These are phyloP conservation scores for Kodamaea hsintzibuensis DNA, from an alignment of 805 yeast genomes.

Conservation along the genomic window DNA sequence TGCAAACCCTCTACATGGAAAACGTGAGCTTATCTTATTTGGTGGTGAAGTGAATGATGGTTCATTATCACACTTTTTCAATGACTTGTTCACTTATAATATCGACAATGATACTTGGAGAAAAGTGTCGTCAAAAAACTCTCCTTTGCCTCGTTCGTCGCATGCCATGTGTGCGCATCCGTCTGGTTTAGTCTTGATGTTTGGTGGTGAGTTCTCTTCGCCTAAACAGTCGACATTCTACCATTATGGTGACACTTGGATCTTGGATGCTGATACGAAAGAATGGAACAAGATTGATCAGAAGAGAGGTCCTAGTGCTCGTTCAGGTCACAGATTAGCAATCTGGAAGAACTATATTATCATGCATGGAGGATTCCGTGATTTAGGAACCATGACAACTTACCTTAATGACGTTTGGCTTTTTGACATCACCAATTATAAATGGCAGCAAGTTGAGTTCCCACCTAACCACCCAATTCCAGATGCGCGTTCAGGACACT, in stretches of 20 bases:
- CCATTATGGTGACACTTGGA: constrained; percentile 96
- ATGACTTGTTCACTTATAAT: constrained; percentile 74
- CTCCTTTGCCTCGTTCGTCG: constrained; percentile 91
- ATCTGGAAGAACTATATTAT: constrained; percentile 89
- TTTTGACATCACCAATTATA: constrained; percentile 84
- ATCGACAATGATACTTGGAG: constrained; percentile 84
- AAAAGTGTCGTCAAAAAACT: constrained; percentile 70
- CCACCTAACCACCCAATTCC: constrained; percentile 81
- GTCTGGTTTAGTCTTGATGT: constrained; percentile 78
- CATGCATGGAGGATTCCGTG: constrained; percentile 91
- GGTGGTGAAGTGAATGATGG: constrained; percentile 80
- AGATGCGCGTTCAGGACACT: constrained; percentile 93
- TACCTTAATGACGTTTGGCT: constrained; percentile 88
- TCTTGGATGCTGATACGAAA: constrained; percentile 76
- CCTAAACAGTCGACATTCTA: constrained; percentile 95
- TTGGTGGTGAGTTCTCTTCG: constrained; percentile 96
- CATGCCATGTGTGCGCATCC: constrained; percentile 95
- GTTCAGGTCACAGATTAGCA: constrained; percentile 91
- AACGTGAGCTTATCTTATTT: constrained; percentile 75
- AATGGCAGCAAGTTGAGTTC: constrained; percentile 88
- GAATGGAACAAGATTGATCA: constrained; percentile 89
- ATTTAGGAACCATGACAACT: constrained; percentile 79
- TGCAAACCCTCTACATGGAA: constrained; percentile 72
- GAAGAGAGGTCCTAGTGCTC: constrained; percentile 74
- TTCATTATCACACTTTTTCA: constrained; percentile 66